These are phyloP conservation scores for Starmera quercuum DNA, from an alignment of 805 yeast species.

Conservation along the genomic window DNA sequence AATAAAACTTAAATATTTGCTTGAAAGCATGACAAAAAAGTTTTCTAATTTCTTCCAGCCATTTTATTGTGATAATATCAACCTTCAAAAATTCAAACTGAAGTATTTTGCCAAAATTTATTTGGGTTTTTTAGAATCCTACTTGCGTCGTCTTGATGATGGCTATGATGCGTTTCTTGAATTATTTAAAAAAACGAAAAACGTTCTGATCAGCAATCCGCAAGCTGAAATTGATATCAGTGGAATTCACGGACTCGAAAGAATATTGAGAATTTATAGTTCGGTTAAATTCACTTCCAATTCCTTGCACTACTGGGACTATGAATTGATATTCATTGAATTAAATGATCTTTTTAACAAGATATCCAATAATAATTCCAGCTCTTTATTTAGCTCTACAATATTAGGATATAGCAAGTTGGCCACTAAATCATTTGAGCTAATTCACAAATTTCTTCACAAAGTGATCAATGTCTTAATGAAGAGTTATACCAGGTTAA, in stretches of 20 bases:
- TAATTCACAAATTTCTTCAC: constrained; percentile 22
- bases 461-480: constrained; percentile 22
- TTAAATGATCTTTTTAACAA: constrained; percentile 15
- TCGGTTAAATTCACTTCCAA: constrained; percentile 15
- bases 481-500: constrained; percentile 23
- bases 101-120: constrained; percentile 40
- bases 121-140: constrained; percentile 30
- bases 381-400: constrained; percentile 23
- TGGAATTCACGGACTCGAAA: constrained; percentile 19
- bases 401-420: constrained; percentile 20
- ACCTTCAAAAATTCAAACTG: constrained; percentile 36
- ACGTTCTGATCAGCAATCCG: constrained; percentile 5
- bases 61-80: constrained; percentile 24
- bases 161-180: constrained; percentile 22
- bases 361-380: constrained; percentile 9
- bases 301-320: constrained; percentile 16
- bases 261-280: constrained; percentile 19
- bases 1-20: constrained; percentile 31
- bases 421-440: constrained; percentile 20
- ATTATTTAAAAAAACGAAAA: constrained; percentile 10
- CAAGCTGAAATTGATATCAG: constrained; percentile 13
- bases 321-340: constrained; percentile 19
- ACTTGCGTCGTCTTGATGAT: constrained; percentile 22
- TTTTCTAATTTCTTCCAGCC: constrained; percentile 19
- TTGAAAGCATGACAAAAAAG: constrained; percentile 37